Percentiles rank a stretch among this genome's conserved stretches.
Evolutionary conservation across 1,284 basidiomycete genomes (phyloP).

Genomic region (Marasmius oreades): DNA sequence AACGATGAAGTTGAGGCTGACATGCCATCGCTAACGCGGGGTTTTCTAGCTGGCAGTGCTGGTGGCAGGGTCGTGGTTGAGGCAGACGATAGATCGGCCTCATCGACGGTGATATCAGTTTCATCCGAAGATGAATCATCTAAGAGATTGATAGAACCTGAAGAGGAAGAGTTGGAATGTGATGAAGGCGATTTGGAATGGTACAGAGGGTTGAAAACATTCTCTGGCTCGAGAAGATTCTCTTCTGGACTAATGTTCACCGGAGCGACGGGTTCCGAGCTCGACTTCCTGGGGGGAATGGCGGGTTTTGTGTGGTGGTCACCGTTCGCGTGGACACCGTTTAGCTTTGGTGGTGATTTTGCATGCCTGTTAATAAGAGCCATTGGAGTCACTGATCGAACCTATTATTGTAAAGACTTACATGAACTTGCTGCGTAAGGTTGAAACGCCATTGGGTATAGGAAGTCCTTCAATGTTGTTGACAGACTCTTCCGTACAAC

Average conservation of each 20-base stretch:
- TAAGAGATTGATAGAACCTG: slow-evolving; percentile 1
- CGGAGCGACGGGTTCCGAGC: slow-evolving; percentile 10
- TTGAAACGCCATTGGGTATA: slow-evolving; percentile 32
- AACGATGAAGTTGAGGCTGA: slow-evolving; percentile 19
- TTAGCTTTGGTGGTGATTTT: neutral
- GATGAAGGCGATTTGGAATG: slow-evolving; percentile 21
- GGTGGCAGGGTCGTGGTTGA: neutral
- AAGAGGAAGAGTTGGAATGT: slow-evolving; percentile 5
- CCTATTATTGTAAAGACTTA: slow-evolving; percentile 33
- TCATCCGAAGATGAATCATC: neutral
- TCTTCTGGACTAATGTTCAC: slow-evolving; percentile 7
- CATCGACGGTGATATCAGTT: neutral
- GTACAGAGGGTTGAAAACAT: slow-evolving; percentile 11
- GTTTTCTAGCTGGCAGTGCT: slow-evolving; percentile 6
- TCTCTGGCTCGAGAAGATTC: slow-evolving; percentile 11
- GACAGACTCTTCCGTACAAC: slow-evolving; percentile 18
- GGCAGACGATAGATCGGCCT: neutral
- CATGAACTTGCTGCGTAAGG: slow-evolving; percentile 47
- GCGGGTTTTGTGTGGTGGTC: neutral
- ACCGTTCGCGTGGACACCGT: neutral
- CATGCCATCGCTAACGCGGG: neutral
- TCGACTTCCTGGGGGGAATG: neutral
- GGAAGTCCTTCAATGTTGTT: slow-evolving; percentile 24
- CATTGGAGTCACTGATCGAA: neutral
- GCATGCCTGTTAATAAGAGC: neutral